Conservation (phyloP, 2,329 filamentous ascomycete species). For the Trichophaea hybrida region DNA sequence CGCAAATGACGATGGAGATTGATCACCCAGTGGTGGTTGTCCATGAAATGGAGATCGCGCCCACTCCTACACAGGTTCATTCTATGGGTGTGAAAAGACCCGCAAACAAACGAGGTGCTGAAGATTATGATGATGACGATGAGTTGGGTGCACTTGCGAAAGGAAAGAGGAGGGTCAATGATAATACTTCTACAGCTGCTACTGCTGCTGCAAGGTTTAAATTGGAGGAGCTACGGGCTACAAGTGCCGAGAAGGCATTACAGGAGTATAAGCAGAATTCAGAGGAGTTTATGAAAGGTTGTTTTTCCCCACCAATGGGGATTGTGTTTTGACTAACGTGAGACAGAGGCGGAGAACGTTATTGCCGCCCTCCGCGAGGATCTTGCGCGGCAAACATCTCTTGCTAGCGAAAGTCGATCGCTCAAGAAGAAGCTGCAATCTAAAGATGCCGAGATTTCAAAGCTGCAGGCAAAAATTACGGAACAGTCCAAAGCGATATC, state of each 20-base stretch:
- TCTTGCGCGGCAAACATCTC: slow-evolving; percentile 8
- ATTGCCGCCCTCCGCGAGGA: slow-evolving; percentile 13
- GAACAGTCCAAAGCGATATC: slow-evolving; percentile 17
- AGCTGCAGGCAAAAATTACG: slow-evolving; percentile 14
- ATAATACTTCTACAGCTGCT: neutral
- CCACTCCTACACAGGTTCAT: slow-evolving; percentile 18
- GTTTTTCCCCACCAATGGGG: slow-evolving; percentile 1
- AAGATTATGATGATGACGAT: neutral
- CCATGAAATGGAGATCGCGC: slow-evolving; percentile 14
- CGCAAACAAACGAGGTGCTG: neutral
- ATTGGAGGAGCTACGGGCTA: slow-evolving; percentile 10
- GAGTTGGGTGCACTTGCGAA: neutral
- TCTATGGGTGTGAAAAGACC: neutral
- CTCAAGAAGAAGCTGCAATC: slow-evolving; percentile 14
- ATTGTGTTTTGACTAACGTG: neutral
- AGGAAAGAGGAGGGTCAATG: neutral
- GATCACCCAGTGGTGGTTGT: slow-evolving; percentile 9
- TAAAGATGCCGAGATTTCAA: slow-evolving; percentile 14
- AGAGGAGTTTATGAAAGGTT: slow-evolving; percentile 16
- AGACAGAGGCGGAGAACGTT: slow-evolving; percentile 12
- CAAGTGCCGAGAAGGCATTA: slow-evolving; percentile 13
- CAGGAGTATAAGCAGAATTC: slow-evolving; percentile 14
- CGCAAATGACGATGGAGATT: slow-evolving; percentile 7
- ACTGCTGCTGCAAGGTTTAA: neutral
- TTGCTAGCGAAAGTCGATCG: slow-evolving; percentile 10